Conservation (phyloP, 1,284 basidiomycete species). For the Marasmius fiardii region DNA sequence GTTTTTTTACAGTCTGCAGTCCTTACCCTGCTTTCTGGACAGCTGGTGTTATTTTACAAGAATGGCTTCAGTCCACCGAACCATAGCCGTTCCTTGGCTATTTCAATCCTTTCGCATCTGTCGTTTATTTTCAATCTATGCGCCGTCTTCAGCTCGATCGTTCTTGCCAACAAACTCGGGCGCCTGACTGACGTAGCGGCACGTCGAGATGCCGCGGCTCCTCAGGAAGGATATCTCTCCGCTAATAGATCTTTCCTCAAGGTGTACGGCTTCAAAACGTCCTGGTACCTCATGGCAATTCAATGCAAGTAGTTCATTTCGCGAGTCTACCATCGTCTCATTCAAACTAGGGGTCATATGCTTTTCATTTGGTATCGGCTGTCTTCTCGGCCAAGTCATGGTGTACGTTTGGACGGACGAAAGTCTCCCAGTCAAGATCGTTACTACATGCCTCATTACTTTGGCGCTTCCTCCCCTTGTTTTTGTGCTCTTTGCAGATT, state of each 20-base stretch:
- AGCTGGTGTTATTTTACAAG: not conserved
- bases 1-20: not conserved
- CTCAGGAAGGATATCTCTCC: not conserved
- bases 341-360: not conserved
- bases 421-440: not conserved
- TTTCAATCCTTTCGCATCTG: not conserved
- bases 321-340: not conserved
- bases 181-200: not conserved
- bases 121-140: not conserved
- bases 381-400: not conserved
- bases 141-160: not conserved
- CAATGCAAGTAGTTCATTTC: not conserved
- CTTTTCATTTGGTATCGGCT: not conserved
- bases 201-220: not conserved
- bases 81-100: not conserved
- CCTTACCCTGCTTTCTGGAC: not conserved
- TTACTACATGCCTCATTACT: not conserved
- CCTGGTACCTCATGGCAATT: not conserved
- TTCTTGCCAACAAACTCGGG: not conserved
- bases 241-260: not conserved
- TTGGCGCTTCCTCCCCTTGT: not conserved
- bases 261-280: not conserved
- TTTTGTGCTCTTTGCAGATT: not conserved
- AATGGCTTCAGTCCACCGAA: not conserved
- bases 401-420: not conserved